Evolutionary conservation across 164 flowering plant species (phyloP), one percentile per base, ranked within the genome.

Genomic region (Akebia trifoliata): DNA sequence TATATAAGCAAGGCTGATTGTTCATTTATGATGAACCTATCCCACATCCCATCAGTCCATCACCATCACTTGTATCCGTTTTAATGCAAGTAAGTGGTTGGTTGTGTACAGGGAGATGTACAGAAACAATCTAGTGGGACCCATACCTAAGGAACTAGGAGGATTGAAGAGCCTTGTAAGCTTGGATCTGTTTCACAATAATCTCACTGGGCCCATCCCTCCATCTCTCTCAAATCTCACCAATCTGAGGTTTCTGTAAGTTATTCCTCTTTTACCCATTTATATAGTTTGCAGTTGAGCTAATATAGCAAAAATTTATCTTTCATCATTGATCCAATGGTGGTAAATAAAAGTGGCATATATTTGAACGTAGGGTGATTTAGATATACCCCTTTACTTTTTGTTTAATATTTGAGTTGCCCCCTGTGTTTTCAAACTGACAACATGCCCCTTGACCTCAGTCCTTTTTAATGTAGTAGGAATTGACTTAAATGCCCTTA

Each of bases 151-250:
- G 38, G 90, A 83, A 53, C 60, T 89, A 0, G 95, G 92, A 60
- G 62, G 61, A 6, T 47, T 86, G 62, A 89, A 76, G 66, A 79
- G 74, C 59, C 84, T 86, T 0, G 47, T 83, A 10, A 84, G 90
- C 71, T 69, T 86, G 70, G 94, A 84, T 66, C 77, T 88, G 31
- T 86, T 68, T 70, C 77, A 82, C 65, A 88, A 88, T 50, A 84
- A 84, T 61, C 84, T 88, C 50, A 80, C 89, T 35, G 91, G 87
- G 0, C 4, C 79, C 34, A 84, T 89, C 48, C 91, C 96, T 61
- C 20, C 81, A 28, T 75, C 94, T 0, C 78, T 86, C 29, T 72
- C 81, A 37, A 74, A 49, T 10, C 86, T 89, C 59, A 72, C 81
- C 57, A 74, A 69, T 56, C 80, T 89, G 66, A 81, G 71, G 51